phyloP scores from a whole-genome alignment of 2,329 filamentous ascomycete species.

The Stemphylium lycopersici region DNA sequence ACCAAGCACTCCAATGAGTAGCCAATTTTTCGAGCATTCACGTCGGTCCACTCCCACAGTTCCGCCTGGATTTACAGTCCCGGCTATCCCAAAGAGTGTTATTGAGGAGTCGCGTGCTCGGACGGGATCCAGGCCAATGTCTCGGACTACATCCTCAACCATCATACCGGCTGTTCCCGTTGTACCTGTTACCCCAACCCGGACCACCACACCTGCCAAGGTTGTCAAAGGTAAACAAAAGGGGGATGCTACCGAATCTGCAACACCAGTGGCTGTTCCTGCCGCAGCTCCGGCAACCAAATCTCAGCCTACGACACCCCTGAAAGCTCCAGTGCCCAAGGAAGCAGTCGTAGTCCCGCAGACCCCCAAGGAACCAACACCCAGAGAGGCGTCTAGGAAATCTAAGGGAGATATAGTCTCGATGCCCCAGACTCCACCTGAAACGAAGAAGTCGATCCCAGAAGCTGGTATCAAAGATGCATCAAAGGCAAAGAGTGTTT shows the following conservation, averaged over 20 bases:
- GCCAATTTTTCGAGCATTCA: conserved; percentile 43
- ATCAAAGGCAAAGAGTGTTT: conserved; percentile 26
- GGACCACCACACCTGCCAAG: conserved; percentile 39
- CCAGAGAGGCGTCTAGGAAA: conserved; percentile 19
- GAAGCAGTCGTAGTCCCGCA: conserved; percentile 18
- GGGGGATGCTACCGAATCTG: conserved; percentile 6
- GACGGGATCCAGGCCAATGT: conserved; percentile 28
- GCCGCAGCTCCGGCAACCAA: conserved; percentile 5
- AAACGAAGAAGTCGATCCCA: conserved; percentile 23
- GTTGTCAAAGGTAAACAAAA: conserved; percentile 31
- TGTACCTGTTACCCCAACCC: conserved; percentile 46
- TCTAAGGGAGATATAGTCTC: conserved; percentile 8
- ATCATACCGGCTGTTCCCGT: conserved; percentile 50
- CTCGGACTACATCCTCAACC: conserved; percentile 40
- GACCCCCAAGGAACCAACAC: conserved; percentile 12
- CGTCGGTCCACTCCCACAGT: conserved; percentile 53
- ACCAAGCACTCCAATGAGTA: conserved; percentile 24
- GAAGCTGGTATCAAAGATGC: conserved; percentile 25
- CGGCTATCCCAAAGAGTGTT: conserved; percentile 32
- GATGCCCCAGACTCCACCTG: conserved; percentile 16
- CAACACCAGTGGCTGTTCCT: conserved; percentile 3
- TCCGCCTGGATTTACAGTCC: conserved; percentile 52
- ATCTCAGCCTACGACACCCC: conserved; percentile 28
- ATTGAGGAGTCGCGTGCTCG: conserved; percentile 29
- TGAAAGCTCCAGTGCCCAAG: conserved; percentile 19